Percentiles rank a stretch among this genome's conserved stretches.
phyloP scores from a whole-genome alignment of 257 asterid species.

The Handroanthus guayacan region DNA sequence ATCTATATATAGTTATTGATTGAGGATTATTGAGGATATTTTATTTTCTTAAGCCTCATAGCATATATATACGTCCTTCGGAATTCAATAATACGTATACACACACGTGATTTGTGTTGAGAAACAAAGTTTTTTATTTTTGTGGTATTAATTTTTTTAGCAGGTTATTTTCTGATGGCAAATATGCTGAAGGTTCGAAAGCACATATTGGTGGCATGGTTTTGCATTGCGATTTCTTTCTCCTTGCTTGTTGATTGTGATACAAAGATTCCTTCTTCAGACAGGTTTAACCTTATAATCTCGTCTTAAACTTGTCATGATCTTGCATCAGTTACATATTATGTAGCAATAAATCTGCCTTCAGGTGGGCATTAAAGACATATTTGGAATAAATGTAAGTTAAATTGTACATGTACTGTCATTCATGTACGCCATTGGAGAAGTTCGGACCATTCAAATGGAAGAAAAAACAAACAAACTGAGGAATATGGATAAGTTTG shows the following conservation, averaged over 20 bases:
- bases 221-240: constrained; percentile 26
- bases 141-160: not conserved
- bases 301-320: not conserved
- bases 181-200: constrained; percentile 32
- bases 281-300: constrained; percentile 26
- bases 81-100: too few species aligned
- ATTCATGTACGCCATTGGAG: not conserved
- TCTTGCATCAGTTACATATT: not conserved
- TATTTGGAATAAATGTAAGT: not conserved
- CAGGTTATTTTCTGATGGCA: not conserved
- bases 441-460: not conserved
- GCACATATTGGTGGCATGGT: constrained; percentile 2
- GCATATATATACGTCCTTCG: too few species aligned
- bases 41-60: too few species aligned
- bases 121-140: not conserved
- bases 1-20: too few species aligned
- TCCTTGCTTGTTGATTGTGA: constrained; percentile 33
- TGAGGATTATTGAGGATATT: too few species aligned
- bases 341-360: not conserved
- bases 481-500: not conserved
- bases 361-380: not conserved
- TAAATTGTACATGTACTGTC: not conserved
- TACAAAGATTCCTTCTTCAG: not conserved
- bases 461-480: not conserved
- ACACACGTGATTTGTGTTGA: not conserved